These are phyloP conservation scores for Tetrapisispora taiwanensis DNA, from an alignment of 805 yeast genomes.

Conservation along the genomic window DNA sequence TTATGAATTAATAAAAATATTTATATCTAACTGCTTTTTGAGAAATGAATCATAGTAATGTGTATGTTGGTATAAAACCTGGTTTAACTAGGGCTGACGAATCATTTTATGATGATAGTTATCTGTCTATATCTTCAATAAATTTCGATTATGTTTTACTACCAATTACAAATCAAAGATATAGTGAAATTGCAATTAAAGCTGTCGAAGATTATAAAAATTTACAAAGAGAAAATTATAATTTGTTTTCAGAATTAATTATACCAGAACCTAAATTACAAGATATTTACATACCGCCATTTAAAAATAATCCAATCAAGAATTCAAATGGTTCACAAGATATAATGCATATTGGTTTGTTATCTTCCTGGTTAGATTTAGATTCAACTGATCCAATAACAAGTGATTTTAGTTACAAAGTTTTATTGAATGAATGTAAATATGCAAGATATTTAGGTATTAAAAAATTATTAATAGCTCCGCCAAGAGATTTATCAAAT, in stretches of 20 bases:
- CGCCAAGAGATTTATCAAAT: slow-evolving; percentile 49
- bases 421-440: slow-evolving; percentile 45
- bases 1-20: too few relatives aligned
- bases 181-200: slow-evolving; percentile 35
- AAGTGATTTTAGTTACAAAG: slow-evolving; percentile 47
- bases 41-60: slow-evolving; percentile 23
- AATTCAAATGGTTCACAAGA: slow-evolving; percentile 5
- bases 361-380: slow-evolving; percentile 63
- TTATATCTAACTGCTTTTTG: too few relatives aligned
- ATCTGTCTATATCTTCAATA: slow-evolving; percentile 9
- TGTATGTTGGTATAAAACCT: slow-evolving; percentile 41
- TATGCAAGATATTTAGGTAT: slow-evolving; percentile 54
- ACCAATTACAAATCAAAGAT: slow-evolving; percentile 44
- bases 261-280: slow-evolving; percentile 27
- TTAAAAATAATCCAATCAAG: slow-evolving; percentile 1
- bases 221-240: neutral
- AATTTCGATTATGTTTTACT: slow-evolving; percentile 42
- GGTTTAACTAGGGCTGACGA: slow-evolving; percentile 23
- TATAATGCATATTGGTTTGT: slow-evolving; percentile 39
- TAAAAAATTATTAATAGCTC: slow-evolving; percentile 46
- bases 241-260: slow-evolving; percentile 7
- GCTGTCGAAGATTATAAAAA: slow-evolving; percentile 15
- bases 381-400: slow-evolving; percentile 42
- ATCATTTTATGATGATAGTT: slow-evolving; percentile 15
- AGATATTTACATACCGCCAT: slow-evolving; percentile 27